Base-by-base conservation (phyloP, 192 early-diverging fungal species). In the Coemansia sp. region DNA sequence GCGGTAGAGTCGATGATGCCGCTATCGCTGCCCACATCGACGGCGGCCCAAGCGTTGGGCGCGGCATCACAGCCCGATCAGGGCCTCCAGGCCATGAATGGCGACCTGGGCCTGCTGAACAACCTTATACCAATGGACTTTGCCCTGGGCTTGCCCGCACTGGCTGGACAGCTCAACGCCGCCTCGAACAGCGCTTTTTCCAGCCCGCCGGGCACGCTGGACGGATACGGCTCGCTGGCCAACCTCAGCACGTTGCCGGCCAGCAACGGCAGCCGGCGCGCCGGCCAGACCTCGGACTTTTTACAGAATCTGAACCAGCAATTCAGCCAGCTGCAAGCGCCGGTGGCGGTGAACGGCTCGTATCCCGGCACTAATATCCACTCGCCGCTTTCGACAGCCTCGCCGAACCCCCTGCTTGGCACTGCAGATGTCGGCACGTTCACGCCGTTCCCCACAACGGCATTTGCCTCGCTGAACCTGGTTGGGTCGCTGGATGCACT, bases 111-210 rank as follows among this genome's bases (percentile, higher is more conserved):
- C 21, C 35, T 57, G 2, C 46, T 57, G 26, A 57, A 28, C 43
- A 60, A 53, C 38, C 49, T 70, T 5, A 52, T 76, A 49, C 67
- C 73, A 2, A 76, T 76, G 73, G 73, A 76, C 26, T 20, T 76
- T 55, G 73, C 73, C 2, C 58, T 76, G 27, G 73, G 73, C 1
- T 55, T 76, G 22, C 59, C 73, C 8, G 39, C 58, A 3, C 30
- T 64, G 31, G 32, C 43, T 9, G 54, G 40, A 3, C 50, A 53
- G 30, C n/a, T 61, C 26, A 40, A 17, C 20, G 17, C 54, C 15
- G 22, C n/a, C 7, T 15, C 53, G 12, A 57, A 22, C 35, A 34
- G 39, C 25, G 19, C 50, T 4, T 39, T 60, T 12, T 12, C 44
- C 15, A 58, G 35, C 19, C 23, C 44, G 11, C 15, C 67, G 6